Evolutionary conservation across 2,329 filamentous ascomycete genomes (phyloP).

Genomic region (Colletotrichum kahawae): DNA sequence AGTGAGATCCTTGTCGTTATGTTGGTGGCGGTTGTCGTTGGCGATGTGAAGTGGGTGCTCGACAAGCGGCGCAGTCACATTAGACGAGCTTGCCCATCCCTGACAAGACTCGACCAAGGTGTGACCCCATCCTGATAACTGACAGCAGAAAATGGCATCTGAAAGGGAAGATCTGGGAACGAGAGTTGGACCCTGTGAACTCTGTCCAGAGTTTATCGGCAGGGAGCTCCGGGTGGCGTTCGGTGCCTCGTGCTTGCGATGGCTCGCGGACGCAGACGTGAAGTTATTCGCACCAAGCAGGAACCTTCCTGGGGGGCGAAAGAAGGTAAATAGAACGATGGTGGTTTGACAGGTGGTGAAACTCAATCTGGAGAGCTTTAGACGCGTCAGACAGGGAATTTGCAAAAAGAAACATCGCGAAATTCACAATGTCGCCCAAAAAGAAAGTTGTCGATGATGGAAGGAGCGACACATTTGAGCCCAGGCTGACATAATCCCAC

Average conservation of each 20-base stretch:
- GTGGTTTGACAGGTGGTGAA: neutral
- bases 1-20: neutral
- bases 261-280: neutral
- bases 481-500: conserved; percentile 4
- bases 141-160: neutral
- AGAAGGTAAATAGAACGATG: neutral
- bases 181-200: neutral
- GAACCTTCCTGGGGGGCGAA: neutral
- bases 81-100: neutral
- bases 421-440: neutral
- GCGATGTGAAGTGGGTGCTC: neutral
- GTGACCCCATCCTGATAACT: neutral
- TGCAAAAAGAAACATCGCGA: neutral
- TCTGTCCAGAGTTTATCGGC: neutral
- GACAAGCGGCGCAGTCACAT: neutral
- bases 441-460: neutral
- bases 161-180: neutral
- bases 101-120: neutral
- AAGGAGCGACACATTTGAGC: neutral
- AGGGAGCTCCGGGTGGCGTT: neutral
- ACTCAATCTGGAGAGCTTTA: neutral
- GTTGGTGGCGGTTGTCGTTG: neutral
- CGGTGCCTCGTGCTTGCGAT: neutral
- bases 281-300: neutral
- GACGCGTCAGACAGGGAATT: neutral